A percentile compares a stretch with the other conserved stretches of the same genome.
phyloP scores from a whole-genome alignment of 176 grass and related monocot species.

The Oryza rufipogon region DNA sequence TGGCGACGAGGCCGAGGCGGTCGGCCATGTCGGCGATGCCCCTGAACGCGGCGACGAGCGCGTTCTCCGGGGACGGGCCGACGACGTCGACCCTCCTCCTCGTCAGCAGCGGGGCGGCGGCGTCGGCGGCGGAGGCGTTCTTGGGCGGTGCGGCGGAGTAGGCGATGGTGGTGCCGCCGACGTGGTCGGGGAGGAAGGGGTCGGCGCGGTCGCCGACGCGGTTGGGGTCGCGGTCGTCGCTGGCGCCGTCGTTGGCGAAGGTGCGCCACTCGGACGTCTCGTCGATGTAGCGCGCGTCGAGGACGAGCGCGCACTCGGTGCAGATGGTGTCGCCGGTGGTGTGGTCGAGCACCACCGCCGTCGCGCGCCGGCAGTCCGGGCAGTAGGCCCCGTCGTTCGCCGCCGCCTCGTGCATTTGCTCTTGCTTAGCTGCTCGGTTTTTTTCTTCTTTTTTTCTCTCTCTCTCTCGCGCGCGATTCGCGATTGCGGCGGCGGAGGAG shows the following conservation, averaged over 20 bases:
- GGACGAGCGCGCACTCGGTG: conserved; percentile 68
- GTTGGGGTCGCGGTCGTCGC: conserved; percentile 57
- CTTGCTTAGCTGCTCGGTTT: background rate
- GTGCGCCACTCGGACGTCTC: conserved; percentile 71
- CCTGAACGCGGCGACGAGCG: conserved; percentile 37
- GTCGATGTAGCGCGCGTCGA: conserved; percentile 62
- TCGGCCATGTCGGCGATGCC: conserved; percentile 56
- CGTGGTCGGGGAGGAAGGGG: conserved; percentile 45
- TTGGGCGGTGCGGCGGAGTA: background rate
- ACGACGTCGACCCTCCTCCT: background rate
- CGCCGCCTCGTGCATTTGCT: background rate
- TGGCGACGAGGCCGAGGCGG: conserved; percentile 46
- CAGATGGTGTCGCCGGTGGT: conserved; percentile 67
- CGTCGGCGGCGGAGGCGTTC: too few species aligned
- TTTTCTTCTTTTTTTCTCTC: background rate
- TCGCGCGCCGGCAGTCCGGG: conserved; percentile 49
- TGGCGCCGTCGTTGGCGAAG: conserved; percentile 50
- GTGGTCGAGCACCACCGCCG: conserved; percentile 60
- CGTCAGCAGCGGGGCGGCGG: background rate
- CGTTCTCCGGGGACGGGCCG: background rate
- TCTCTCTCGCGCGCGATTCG: background rate
- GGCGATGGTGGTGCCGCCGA: conserved; percentile 47
- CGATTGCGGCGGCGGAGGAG: background rate
- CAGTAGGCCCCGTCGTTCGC: conserved; percentile 34
- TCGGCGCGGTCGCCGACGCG: conserved; percentile 54